Base-by-base conservation (phyloP, 345 rosid genomes). In the Aquilaria yunnanensis region DNA sequence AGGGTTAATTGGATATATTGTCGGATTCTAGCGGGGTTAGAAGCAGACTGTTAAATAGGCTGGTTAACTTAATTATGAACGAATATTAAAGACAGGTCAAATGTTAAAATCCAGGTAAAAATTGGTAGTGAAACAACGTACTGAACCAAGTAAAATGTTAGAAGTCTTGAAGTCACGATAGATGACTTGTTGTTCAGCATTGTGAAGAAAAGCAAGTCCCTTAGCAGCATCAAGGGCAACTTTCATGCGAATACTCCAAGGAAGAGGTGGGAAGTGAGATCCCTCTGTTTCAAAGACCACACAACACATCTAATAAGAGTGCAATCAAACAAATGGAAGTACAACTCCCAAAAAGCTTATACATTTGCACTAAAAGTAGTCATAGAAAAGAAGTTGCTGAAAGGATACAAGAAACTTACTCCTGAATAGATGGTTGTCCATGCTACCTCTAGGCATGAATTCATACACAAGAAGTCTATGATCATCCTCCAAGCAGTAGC, bases 371-470 rank as follows among this genome's bases (percentile, higher is more conserved):
- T 2, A 64, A 51, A 68, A 31, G 56, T 64, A 45, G 43, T 37
- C 8, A 2, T 37, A 37, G 7, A 37, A 9, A 37, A 37, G 43
- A 2, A 37, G 43, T 3, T 37, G 8, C 5, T 37, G 43, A 54
- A 12, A 9, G 31, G 33, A 37, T 5, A 7, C 64, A 16, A 52
- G 45, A 45, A 71, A 77, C 74, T 76, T 74, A 89, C 93, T 80
- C 65, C 96, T 75, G 67, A 89, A 89, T 12, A 89, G 70, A 75
- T 89, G 96, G 70, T 89, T 86, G 75, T 89, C 96, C 77, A 89
- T 74, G 85, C 96, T 89, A 30, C 96, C 96, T 14, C 87, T 81
- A 58, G 87, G 85, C 96, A 89, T 89, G 81, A 89, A 89, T 74
- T 89, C 96, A 33, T 89, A 89, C 32, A 82, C 93, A 61, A 89